Evolutionary conservation across 169 alveolate species (phyloP).

Genomic region (Cryptosporidium ubiquitum): DNA sequence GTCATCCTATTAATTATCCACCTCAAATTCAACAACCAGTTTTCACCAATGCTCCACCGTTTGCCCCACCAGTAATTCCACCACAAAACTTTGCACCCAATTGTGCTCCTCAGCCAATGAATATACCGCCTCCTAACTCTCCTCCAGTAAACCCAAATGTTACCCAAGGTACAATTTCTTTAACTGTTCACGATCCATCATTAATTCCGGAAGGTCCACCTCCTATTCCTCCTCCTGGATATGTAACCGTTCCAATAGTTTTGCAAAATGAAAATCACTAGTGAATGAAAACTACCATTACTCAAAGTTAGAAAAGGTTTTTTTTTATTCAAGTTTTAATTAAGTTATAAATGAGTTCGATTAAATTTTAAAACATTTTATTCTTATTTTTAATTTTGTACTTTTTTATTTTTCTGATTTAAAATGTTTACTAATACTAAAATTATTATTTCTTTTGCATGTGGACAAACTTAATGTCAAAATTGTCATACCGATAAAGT

Average conservation of each 20-base stretch:
- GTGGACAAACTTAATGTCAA: constrained; percentile 2
- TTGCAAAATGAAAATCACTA: constrained; percentile 1
- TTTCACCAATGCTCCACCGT: background rate
- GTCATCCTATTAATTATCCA: constrained; percentile 20
- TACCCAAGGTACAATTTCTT: constrained; percentile 60
- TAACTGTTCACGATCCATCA: constrained; percentile 36
- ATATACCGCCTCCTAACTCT: constrained; percentile 2
- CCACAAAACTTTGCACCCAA: background rate
- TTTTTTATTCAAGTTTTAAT: background rate
- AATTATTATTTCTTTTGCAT: background rate
- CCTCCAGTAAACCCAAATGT: constrained; percentile 24
- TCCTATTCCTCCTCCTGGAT: constrained; percentile 68
- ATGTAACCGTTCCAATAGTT: constrained; percentile 65
- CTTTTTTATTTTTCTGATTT: background rate
- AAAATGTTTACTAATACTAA: too few relatives aligned
- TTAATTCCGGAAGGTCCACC: constrained; percentile 72
- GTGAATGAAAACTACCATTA: background rate
- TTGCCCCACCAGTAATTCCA: constrained; percentile 39
- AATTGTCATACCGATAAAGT: background rate
- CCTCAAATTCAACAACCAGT: constrained; percentile 31
- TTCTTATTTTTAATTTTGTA: too few relatives aligned
- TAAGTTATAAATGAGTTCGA: background rate
- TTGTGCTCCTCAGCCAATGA: background rate
- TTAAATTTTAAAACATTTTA: too few relatives aligned
- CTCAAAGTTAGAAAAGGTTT: background rate